Evolutionary conservation across 768 basidiomycete species (phyloP).

Genomic region (Cyclocybe aegerita): DNA sequence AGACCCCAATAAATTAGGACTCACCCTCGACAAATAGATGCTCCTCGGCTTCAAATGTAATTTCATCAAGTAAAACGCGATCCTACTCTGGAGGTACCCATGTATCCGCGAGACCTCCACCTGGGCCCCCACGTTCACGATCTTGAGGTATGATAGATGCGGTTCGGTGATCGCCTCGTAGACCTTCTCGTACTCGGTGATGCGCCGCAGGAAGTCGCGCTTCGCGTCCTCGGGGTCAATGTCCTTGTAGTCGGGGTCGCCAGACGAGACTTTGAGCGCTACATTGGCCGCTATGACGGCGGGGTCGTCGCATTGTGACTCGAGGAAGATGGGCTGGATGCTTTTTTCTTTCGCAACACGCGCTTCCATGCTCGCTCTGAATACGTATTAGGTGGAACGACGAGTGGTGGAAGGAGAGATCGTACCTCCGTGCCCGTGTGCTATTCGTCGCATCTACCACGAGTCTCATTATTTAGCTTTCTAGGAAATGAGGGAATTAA

Average conservation of each 20-base stretch:
- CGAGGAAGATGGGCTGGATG: slow-evolving; percentile 88
- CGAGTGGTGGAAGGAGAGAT: neutral
- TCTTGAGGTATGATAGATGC: slow-evolving; percentile 85
- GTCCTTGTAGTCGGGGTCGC: slow-evolving; percentile 97
- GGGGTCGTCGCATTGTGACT: slow-evolving; percentile 93
- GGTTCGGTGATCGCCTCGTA: slow-evolving; percentile 96
- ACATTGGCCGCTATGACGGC: slow-evolving; percentile 94
- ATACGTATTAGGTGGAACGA: neutral
- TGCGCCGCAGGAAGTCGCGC: slow-evolving; percentile 87
- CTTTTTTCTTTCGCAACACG: slow-evolving; percentile 87
- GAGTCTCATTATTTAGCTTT: neutral
- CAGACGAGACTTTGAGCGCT: slow-evolving; percentile 91
- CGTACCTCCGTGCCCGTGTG: slow-evolving; percentile 69
- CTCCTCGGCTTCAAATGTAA: slow-evolving; percentile 94
- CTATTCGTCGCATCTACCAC: slow-evolving; percentile 92
- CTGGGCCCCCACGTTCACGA: slow-evolving; percentile 90
- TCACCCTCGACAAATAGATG: slow-evolving; percentile 93
- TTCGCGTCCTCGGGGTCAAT: slow-evolving; percentile 83
- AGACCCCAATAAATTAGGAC: slow-evolving; percentile 22
- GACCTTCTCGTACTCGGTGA: slow-evolving; percentile 89
- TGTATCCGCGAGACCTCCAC: slow-evolving; percentile 86
- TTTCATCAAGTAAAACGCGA: slow-evolving; percentile 99
- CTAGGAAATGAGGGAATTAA: neutral
- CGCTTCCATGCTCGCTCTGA: slow-evolving; percentile 78
- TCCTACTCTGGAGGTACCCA: slow-evolving; percentile 94